Evolutionary conservation across 106 monocot genomes (phyloP), one percentile per base, ranked within the genome.

Genomic region (Vanilla planifolia): DNA sequence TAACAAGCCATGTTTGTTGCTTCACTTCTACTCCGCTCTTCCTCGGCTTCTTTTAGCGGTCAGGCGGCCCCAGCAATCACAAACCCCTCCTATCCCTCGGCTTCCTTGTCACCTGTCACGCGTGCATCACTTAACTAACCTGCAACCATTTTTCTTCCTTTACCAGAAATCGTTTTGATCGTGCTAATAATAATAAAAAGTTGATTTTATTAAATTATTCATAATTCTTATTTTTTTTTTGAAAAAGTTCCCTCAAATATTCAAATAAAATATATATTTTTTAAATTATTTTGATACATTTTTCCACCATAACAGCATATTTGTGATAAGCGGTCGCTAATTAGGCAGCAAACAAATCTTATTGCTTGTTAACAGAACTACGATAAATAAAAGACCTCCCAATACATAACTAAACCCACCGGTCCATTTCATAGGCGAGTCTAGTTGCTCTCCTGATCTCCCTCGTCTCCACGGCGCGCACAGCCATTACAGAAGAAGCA

Each of bases 1-100:
- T n/a, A 13, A 13, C 10, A 45, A 45, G 45, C 10, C 24, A 23
- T 50, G 50, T 24, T 50, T 8, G 10, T 50, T 50, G 50, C 50
- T 50, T 50, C 24, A 7, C 50, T 50, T 50, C 50, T 50, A 50
- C 50, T 25, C 50, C 25, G 23, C 25, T 50, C 50, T 25, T 50
- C 24, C 48, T 10, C 48, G 5, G 14, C n/a, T 17, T 15, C 17
- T 17, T 15, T 45, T 45, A 45, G 14, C n/a, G 1, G 5, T 16
- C 6, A 4, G n/a, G 0, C 45, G n/a, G 45, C 16, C 45, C 10
- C 45, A 45, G 6, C 20, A 17, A 6, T 50, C 24, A 10, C 19
- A 17, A 20, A 22, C 21, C 50, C 10, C 25, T 50, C 50, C 24
- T n/a, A n/a, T n/a, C n/a, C n/a, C n/a, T n/a, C 37, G 7, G 37